Conservation (phyloP, 2,329 filamentous ascomycete genomes). For the Biscogniauxia marginata region DNA sequence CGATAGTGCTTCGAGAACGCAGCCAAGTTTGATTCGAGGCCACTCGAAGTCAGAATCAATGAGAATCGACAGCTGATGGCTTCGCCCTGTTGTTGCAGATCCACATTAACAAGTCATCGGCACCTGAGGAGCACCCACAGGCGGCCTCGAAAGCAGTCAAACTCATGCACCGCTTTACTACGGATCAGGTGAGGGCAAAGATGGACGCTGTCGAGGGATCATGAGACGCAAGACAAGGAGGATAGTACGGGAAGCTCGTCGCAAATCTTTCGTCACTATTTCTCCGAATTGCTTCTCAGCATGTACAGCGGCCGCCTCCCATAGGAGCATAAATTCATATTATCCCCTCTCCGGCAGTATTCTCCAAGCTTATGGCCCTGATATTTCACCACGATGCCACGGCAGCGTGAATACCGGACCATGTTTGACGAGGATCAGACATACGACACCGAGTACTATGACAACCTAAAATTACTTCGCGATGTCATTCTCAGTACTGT, state of each 20-base stretch:
- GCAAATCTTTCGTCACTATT: too few species aligned
- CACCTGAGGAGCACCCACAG: constrained; percentile 50
- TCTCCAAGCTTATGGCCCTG: too few species aligned
- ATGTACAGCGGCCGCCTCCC: too few species aligned
- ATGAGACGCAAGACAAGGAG: constrained; percentile 10
- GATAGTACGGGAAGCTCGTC: too few species aligned
- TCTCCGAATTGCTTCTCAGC: too few species aligned
- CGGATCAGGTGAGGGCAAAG: constrained; percentile 62
- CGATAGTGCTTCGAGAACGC: not conserved
- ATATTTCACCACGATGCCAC: too few species aligned
- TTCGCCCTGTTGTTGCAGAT: constrained; percentile 40
- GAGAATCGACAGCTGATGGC: not conserved
- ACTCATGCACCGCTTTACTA: constrained; percentile 75
- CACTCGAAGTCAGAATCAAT: not conserved
- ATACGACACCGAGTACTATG: too few species aligned
- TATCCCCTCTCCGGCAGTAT: too few species aligned
- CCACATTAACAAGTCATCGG: constrained; percentile 58
- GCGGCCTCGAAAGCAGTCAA: constrained; percentile 62
- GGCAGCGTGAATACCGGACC: not conserved
- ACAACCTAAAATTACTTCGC: constrained; percentile 11
- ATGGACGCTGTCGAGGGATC: constrained; percentile 59
- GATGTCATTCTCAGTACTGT: constrained; percentile 38
- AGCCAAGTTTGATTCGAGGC: too few species aligned
- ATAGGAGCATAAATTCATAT: too few species aligned
- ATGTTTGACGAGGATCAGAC: constrained; percentile 5